Conservation (phyloP, 768 basidiomycete genomes). For the Hericium alpestre region DNA sequence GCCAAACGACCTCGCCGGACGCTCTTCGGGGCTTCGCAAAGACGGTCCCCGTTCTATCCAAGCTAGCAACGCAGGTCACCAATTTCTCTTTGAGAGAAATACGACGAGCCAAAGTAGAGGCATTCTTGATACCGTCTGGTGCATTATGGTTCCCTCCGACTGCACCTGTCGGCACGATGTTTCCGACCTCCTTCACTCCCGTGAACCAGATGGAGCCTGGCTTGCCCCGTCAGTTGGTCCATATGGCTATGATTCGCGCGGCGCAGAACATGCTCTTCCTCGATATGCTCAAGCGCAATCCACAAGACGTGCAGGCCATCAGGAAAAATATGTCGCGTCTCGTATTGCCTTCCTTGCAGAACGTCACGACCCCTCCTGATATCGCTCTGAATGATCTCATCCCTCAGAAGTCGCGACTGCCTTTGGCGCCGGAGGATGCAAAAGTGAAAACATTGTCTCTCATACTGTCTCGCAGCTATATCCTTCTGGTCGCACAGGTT, state of each 20-base stretch:
- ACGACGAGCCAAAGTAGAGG: constrained; percentile 60
- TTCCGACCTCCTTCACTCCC: constrained; percentile 34
- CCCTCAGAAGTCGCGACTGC: constrained; percentile 3
- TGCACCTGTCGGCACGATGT: constrained; percentile 50
- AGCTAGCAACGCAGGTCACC: constrained; percentile 53
- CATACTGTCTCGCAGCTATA: constrained; percentile 55
- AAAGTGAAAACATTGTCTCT: constrained; percentile 32
- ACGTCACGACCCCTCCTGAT: background rate
- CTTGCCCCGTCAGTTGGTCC: constrained; percentile 34
- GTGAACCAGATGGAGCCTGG: background rate
- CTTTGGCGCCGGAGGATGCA: constrained; percentile 18
- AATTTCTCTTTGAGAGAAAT: constrained; percentile 65
- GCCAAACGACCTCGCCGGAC: constrained; percentile 31
- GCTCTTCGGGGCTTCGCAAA: constrained; percentile 44
- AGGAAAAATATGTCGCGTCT: constrained; percentile 57
- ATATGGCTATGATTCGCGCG: constrained; percentile 52
- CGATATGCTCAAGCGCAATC: constrained; percentile 52
- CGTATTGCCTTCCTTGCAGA: constrained; percentile 39
- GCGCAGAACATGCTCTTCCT: constrained; percentile 64
- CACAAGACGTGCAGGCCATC: constrained; percentile 56
- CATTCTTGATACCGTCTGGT: constrained; percentile 58
- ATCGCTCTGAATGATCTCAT: constrained; percentile 7
- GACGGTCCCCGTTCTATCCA: constrained; percentile 46
- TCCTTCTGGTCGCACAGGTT: constrained; percentile 58
- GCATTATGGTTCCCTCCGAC: constrained; percentile 56